Conservation (phyloP, 2,329 filamentous ascomycete species). For the Massarina eburnea region DNA sequence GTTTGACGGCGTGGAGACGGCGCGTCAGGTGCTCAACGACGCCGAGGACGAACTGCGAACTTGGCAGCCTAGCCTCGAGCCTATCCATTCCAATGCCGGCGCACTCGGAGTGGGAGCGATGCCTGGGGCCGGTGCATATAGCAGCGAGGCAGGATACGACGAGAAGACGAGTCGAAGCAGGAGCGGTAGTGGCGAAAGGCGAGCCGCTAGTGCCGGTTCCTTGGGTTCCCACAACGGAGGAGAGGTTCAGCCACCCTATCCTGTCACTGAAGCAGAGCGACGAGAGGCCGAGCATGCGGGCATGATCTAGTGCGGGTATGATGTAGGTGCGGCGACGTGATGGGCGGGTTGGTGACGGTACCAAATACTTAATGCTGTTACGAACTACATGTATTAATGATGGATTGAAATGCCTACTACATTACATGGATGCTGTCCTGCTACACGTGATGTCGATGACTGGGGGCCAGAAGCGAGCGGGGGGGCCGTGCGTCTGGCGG, state of each 20-base stretch:
- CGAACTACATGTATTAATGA: conserved; percentile 21
- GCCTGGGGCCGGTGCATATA: conserved; percentile 30
- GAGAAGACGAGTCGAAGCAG: conserved; percentile 23
- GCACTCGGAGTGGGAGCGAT: conserved; percentile 53
- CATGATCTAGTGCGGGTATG: conserved; percentile 12
- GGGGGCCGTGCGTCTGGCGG: conserved; percentile 22
- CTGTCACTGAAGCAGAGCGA: conserved; percentile 33
- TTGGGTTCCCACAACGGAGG: conserved; percentile 22
- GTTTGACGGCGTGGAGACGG: conserved; percentile 68
- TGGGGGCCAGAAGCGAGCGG: too few species aligned
- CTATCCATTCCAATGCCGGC: conserved; percentile 54
- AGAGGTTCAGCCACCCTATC: conserved; percentile 30
- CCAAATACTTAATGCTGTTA: conserved; percentile 5
- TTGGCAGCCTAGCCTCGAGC: conserved; percentile 65
- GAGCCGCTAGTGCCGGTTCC: conserved; percentile 25
- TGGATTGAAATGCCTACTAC: neutral
- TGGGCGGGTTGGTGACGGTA: too few species aligned
- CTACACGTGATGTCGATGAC: too few species aligned
- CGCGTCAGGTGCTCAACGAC: conserved; percentile 85
- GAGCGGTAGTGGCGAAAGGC: conserved; percentile 23
- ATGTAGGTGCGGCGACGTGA: conserved; percentile 1
- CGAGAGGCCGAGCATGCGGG: conserved; percentile 27
- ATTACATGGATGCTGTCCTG: too few species aligned
- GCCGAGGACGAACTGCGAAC: conserved; percentile 83
- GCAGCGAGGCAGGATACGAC: conserved; percentile 15